phyloP scores from a whole-genome alignment of 1,284 basidiomycete species.

The Fomitiporia mediterranea region DNA sequence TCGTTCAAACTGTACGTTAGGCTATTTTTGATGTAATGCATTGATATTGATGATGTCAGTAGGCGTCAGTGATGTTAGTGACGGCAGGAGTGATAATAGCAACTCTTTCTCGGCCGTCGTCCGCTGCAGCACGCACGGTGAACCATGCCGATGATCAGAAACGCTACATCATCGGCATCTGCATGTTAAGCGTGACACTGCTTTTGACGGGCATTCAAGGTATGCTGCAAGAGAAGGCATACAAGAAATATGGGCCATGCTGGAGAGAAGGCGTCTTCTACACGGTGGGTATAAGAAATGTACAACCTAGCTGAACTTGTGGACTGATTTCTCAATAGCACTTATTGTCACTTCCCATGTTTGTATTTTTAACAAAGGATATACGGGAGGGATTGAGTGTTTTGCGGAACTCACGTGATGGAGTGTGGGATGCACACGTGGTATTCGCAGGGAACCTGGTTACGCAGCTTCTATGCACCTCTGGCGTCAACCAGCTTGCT shows the following conservation, averaged over 20 bases:
- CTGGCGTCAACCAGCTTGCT: conserved; percentile 81
- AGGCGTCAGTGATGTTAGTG: conserved; percentile 70
- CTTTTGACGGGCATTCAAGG: conserved; percentile 75
- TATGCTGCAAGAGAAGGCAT: conserved; percentile 79
- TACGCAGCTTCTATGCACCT: conserved; percentile 83
- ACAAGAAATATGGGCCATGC: conserved; percentile 62
- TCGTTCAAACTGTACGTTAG: conserved; percentile 56
- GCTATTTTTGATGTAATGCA: neutral
- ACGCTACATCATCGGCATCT: conserved; percentile 65
- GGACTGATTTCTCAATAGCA: conserved; percentile 39
- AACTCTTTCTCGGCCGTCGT: conserved; percentile 60
- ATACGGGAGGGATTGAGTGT: conserved; percentile 55
- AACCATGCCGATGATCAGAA: conserved; percentile 34
- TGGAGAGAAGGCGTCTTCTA: conserved; percentile 91
- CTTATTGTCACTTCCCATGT: conserved; percentile 70
- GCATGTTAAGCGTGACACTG: conserved; percentile 66
- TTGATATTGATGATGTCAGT: conserved; percentile 3
- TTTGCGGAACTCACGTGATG: conserved; percentile 21
- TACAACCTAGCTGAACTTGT: neutral
- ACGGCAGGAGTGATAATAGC: conserved; percentile 73
- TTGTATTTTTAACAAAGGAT: conserved; percentile 57
- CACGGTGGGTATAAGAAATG: conserved; percentile 40
- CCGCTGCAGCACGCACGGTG: conserved; percentile 26
- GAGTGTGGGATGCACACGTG: conserved; percentile 38
- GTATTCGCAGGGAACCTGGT: conserved; percentile 66